Percentiles rank a stretch among this genome's conserved stretches.
Conservation (phyloP, 2,329 filamentous ascomycete genomes). For the Teratosphaeria zuluensis region DNA sequence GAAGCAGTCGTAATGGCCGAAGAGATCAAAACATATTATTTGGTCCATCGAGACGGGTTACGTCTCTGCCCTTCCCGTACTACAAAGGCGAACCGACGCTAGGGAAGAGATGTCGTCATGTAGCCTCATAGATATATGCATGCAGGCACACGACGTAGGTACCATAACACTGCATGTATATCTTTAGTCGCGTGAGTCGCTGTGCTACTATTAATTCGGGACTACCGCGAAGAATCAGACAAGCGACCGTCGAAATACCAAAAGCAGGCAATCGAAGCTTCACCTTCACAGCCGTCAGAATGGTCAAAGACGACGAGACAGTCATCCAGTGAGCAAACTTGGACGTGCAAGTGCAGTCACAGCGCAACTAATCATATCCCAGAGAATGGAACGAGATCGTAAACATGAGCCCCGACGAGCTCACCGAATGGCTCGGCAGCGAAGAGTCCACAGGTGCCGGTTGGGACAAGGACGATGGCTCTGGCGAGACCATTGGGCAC, state of each 20-base stretch:
- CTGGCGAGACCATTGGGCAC: constrained; percentile 55
- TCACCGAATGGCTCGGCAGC: constrained; percentile 52
- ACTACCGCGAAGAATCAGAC: background rate
- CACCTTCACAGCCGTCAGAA: constrained; percentile 21
- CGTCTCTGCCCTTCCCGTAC: background rate
- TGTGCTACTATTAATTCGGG: background rate
- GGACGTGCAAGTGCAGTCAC: background rate
- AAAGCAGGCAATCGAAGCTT: background rate
- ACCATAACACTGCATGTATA: background rate
- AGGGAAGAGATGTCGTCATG: background rate
- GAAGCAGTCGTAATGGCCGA: background rate
- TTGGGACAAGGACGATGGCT: constrained; percentile 49
- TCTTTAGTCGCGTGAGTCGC: background rate
- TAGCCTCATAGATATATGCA: background rate
- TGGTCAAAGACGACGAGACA: constrained; percentile 44
- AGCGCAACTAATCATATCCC: constrained; percentile 1
- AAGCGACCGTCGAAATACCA: background rate
- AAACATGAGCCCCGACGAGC: constrained; percentile 54
- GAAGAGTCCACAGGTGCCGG: constrained; percentile 50
- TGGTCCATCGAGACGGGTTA: background rate
- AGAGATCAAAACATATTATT: no score
- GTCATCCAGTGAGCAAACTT: constrained; percentile 36
- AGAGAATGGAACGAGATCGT: constrained; percentile 57
- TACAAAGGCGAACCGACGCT: background rate
- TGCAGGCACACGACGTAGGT: background rate